A percentile compares a stretch with the other conserved stretches of the same genome.
Evolutionary conservation across 441 rosid genomes (phyloP).

Genomic region (Metrosideros polymorpha): DNA sequence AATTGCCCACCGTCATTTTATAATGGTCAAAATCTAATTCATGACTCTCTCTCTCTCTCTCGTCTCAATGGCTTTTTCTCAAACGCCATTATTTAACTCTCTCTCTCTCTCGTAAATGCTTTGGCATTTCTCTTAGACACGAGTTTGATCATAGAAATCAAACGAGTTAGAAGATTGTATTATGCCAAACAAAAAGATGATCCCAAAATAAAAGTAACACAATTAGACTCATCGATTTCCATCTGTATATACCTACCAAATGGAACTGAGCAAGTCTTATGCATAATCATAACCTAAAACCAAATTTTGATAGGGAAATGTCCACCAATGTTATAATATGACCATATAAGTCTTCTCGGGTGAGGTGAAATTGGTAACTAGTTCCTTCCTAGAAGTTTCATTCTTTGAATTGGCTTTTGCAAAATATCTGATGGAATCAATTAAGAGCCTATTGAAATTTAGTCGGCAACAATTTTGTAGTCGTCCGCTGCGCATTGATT

Average conservation of each 20-base stretch:
- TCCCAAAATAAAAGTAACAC: neutral
- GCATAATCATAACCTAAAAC: neutral
- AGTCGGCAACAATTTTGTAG: neutral
- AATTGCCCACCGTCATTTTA: neutral
- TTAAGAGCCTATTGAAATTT: neutral
- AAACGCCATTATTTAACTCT: no score
- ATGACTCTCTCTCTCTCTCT: neutral
- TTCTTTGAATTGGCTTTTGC: neutral
- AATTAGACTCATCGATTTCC: neutral
- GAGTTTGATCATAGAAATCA: neutral
- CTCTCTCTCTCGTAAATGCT: neutral
- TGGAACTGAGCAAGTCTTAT: neutral
- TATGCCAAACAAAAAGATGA: neutral
- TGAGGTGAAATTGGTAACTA: neutral
- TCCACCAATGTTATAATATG: neutral
- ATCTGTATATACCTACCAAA: neutral
- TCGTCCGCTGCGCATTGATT: neutral
- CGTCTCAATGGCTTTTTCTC: no score
- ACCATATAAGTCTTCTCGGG: neutral
- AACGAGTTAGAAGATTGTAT: neutral
- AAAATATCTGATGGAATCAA: neutral
- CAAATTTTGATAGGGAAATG: neutral
- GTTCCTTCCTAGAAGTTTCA: neutral
- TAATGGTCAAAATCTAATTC: neutral
- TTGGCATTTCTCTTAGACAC: neutral